Evolutionary conservation across 805 yeast species (phyloP).

Genomic region (Metschnikowia gruessii): DNA sequence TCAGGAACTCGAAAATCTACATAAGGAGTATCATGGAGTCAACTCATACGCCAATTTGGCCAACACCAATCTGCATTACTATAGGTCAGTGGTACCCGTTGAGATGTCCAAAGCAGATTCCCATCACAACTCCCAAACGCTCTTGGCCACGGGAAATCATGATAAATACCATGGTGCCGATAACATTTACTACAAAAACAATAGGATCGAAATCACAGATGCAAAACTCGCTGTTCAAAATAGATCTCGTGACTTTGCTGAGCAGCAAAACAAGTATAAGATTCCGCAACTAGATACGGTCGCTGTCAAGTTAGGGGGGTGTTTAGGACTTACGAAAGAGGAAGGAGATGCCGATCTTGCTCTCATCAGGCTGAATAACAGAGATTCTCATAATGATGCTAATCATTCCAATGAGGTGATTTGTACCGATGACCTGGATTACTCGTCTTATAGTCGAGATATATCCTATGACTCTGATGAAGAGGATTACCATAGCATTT

Average conservation of each 20-base stretch:
- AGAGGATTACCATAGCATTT: conserved; percentile 11
- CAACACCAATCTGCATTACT: conserved; percentile 22
- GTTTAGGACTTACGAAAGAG: conserved; percentile 14
- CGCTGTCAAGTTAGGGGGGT: conserved; percentile 14
- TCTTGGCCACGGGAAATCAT: conserved; percentile 15
- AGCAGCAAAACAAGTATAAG: conserved; percentile 9
- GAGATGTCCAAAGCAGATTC: conserved; percentile 13
- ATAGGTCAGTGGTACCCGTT: conserved; percentile 26
- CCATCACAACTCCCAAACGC: conserved; percentile 10
- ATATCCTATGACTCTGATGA: conserved; percentile 5
- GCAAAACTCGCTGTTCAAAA: conserved; percentile 21
- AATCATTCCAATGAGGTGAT: neutral
- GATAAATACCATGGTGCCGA: conserved; percentile 23
- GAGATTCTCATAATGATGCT: neutral
- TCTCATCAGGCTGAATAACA: conserved; percentile 5
- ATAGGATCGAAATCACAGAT: conserved; percentile 33
- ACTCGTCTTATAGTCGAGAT: conserved; percentile 5
- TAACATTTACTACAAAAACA: conserved; percentile 26
- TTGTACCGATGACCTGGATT: conserved; percentile 6
- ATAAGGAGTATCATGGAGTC: conserved; percentile 30
- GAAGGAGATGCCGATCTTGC: conserved; percentile 17
- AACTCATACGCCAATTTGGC: conserved; percentile 15
- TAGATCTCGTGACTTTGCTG: conserved; percentile 3
- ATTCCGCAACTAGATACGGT: conserved; percentile 19
- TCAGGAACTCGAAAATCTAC: conserved; percentile 26